Base-by-base conservation (phyloP, 192 early-diverging fungal species). In the Umbelopsis sp. region DNA sequence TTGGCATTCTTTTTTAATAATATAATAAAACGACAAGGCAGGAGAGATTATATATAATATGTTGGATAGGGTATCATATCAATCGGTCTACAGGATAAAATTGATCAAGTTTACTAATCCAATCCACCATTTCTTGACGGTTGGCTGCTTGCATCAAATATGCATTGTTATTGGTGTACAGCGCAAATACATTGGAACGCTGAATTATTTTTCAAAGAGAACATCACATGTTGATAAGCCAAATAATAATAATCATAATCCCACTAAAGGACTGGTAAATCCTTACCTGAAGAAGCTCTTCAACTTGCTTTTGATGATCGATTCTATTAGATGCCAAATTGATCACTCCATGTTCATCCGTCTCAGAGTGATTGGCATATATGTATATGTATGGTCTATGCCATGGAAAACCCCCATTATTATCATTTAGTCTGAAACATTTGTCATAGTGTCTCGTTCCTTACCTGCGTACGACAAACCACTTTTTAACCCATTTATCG, bases 301-400 rank as follows among this genome's bases (percentile, higher is more conserved):
- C 90, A 25, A 88, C 43, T 49, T 85, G 68, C 31, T 69, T 74
- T 26, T 86, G 85, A 74, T 90, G 86, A 65, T 85, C 82, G 41
- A 91, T 75, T 9, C 89, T 66, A 8, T 92, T 87, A 29, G 89
- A 85, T n/a, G 85, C 75, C 26, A 97, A 76, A 54, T 92, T 92
- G 62, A 95, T 84, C n/a, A 93, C 89, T 66, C 88, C 86, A 31
- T 90, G 80, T 66, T 94, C 86, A n/a, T 87, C 86, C 8, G 70
- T 74, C 70, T 93, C 92, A 2, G 78, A 80, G 21, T 83, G 71
- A 67, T 84, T 88, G 26, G 77, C 80, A 81, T 91, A 95, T 29
- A 95, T 86, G 71, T 92, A 94, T 36, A 97, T 74, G 73, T 92
- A 94, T 14, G 95, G 95, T 36, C 89, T 85, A 65, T 78, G 76